A percentile compares a stretch with the other conserved stretches of the same genome.
phyloP scores from a whole-genome alignment of 495 filamentous ascomycete species.

The Hypoxylon subgilvum region DNA sequence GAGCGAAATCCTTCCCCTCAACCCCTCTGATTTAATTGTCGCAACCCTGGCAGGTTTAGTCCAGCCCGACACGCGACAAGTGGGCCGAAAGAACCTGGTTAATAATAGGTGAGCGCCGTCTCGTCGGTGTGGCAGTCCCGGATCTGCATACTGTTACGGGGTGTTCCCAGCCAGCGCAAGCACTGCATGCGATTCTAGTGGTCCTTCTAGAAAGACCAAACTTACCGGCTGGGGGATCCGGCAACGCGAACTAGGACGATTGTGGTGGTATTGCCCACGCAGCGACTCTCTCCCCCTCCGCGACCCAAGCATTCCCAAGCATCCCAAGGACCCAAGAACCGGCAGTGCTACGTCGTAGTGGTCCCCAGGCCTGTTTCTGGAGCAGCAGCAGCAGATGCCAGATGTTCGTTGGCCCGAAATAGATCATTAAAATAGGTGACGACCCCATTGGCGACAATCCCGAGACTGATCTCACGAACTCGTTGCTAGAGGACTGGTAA shows the following conservation, averaged over 20 bases:
- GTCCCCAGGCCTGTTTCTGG: constrained; percentile 12
- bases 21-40: constrained; percentile 17
- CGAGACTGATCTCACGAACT: constrained; percentile 22
- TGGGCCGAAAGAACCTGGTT: constrained; percentile 35
- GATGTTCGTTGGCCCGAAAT: too few relatives aligned
- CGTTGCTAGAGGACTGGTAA: background rate
- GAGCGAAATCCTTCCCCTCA: constrained; percentile 12
- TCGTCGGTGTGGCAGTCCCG: constrained; percentile 38
- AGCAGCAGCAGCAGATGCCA: constrained; percentile 15
- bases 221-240: constrained; percentile 35
- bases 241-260: constrained; percentile 31
- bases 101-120: constrained; percentile 38
- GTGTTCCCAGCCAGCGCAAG: constrained; percentile 23
- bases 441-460: constrained; percentile 33
- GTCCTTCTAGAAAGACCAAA: constrained; percentile 35
- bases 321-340: constrained; percentile 18
- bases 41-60: constrained; percentile 32
- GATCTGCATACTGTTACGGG: constrained; percentile 31
- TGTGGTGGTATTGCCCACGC: constrained; percentile 24
- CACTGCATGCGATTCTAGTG: constrained; percentile 37
- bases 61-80: constrained; percentile 38
- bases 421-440: constrained; percentile 36
- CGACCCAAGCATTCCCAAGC: too few relatives aligned
- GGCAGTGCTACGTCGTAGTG: constrained; percentile 36
- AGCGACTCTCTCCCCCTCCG: constrained; percentile 34